A percentile compares a stretch with the other conserved stretches of the same genome.
These are phyloP conservation scores for Hypholoma fasciculare DNA, from an alignment of 768 basidiomycete genomes.

Conservation along the genomic window DNA sequence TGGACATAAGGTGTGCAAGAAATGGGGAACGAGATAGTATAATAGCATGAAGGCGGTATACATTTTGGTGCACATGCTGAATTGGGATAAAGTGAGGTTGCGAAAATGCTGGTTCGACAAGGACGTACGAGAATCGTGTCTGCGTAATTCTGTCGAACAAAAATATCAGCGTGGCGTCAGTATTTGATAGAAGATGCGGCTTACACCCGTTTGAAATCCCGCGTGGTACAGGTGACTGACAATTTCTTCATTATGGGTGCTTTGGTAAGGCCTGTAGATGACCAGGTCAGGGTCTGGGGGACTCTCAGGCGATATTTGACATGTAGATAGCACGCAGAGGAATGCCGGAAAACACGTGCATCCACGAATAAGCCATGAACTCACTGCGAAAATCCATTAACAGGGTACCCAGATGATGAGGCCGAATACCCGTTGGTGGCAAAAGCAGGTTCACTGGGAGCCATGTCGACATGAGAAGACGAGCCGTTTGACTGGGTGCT, in stretches of 20 bases:
- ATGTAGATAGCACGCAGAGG: background rate
- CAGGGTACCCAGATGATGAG: slow-evolving; percentile 41
- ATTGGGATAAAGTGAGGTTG: slow-evolving; percentile 9
- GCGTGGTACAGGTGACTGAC: slow-evolving; percentile 77
- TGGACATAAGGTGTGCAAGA: slow-evolving; percentile 86
- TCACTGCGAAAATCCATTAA: slow-evolving; percentile 65
- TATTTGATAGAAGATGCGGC: slow-evolving; percentile 28
- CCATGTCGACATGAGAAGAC: slow-evolving; percentile 37
- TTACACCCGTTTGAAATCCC: slow-evolving; percentile 80
- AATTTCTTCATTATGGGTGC: slow-evolving; percentile 76
- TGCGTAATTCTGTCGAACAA: slow-evolving; percentile 65
- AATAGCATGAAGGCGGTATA: slow-evolving; percentile 80
- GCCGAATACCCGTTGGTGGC: slow-evolving; percentile 35
- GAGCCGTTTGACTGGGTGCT: slow-evolving; percentile 49
- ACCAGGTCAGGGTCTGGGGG: background rate
- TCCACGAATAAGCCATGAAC: slow-evolving; percentile 25
- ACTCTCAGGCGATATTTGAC: background rate
- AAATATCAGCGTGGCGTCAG: slow-evolving; percentile 8
- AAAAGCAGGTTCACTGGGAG: slow-evolving; percentile 33
- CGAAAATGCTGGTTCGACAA: slow-evolving; percentile 3
- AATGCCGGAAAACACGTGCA: background rate
- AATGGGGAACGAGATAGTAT: slow-evolving; percentile 87
- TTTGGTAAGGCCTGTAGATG: slow-evolving; percentile 46
- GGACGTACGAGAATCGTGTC: slow-evolving; percentile 73
- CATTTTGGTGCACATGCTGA: slow-evolving; percentile 74